A percentile compares a stretch with the other conserved stretches of the same genome.
phyloP scores from a whole-genome alignment of 2,329 filamentous ascomycete species.

The Paecilomyces fulvus region DNA sequence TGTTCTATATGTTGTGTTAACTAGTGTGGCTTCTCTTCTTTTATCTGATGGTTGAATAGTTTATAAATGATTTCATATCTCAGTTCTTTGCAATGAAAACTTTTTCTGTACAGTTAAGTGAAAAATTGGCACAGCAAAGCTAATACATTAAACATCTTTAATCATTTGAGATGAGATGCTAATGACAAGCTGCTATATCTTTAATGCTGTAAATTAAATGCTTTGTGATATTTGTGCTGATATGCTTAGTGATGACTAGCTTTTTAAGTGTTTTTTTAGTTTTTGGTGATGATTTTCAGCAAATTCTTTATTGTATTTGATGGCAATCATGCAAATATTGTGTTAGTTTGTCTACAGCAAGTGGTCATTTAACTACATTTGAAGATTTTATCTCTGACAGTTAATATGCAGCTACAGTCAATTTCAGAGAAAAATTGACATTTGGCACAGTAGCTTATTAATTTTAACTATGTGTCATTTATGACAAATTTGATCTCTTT shows the following conservation, averaged over 20 bases:
- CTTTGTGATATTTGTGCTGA: not conserved
- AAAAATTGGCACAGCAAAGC: not conserved
- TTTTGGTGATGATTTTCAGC: too few species aligned
- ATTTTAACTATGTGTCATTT: too few species aligned
- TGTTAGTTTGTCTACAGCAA: too few species aligned
- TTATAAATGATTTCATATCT: not conserved
- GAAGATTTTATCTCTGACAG: too few species aligned
- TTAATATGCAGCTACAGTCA: too few species aligned
- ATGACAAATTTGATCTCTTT: too few species aligned
- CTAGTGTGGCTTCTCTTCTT: not conserved
- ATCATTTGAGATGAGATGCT: not conserved
- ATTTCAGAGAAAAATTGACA: too few species aligned
- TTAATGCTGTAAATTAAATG: not conserved
- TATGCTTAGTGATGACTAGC: not conserved
- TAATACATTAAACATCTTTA: not conserved
- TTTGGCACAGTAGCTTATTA: too few species aligned
- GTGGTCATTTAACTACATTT: too few species aligned
- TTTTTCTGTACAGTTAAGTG: not conserved
- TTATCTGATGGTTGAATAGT: not conserved
- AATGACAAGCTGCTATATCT: not conserved
- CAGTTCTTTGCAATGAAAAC: not conserved
- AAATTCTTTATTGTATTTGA: too few species aligned
- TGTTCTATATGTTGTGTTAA: not conserved
- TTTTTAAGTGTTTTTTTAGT: too few species aligned
- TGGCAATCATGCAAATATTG: too few species aligned